These are phyloP conservation scores for Pichia kluyveri DNA, from an alignment of 805 yeast genomes.

Conservation along the genomic window DNA sequence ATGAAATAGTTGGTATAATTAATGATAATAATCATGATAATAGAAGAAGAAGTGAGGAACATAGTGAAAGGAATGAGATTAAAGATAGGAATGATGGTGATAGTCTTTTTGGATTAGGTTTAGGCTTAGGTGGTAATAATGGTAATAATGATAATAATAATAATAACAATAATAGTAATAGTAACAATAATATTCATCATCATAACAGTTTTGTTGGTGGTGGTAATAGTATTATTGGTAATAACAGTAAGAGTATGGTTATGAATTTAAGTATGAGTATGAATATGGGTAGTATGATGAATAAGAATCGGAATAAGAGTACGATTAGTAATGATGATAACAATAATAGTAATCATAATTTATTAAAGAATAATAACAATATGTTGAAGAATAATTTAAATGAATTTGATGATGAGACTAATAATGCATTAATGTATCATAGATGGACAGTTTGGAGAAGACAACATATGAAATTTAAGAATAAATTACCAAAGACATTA, in stretches of 20 bases:
- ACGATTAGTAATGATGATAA: neutral
- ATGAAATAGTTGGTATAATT: neutral
- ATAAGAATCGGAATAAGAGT: neutral
- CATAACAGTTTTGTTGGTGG: neutral
- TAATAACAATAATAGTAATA: slow-evolving; percentile 1
- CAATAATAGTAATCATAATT: too few relatives aligned
- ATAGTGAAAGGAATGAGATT: neutral
- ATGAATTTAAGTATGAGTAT: neutral
- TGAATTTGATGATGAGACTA: neutral
- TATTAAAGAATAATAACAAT: too few relatives aligned
- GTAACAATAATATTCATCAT: neutral
- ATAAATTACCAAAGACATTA: slow-evolving; percentile 70
- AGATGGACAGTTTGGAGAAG: slow-evolving; percentile 86
- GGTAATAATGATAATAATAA: neutral
- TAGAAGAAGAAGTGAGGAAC: neutral
- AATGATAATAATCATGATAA: neutral
- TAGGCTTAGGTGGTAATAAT: neutral
- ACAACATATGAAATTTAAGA: slow-evolving; percentile 75
- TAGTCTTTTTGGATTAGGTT: neutral
- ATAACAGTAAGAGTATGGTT: neutral
- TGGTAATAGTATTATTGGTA: neutral
- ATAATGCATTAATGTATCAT: slow-evolving; percentile 39
- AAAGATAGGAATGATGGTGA: neutral
- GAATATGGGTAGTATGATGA: neutral
- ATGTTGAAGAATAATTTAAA: neutral